Base-by-base conservation (phyloP, 2,329 filamentous ascomycete species). In the Fusarium pilosicola region DNA sequence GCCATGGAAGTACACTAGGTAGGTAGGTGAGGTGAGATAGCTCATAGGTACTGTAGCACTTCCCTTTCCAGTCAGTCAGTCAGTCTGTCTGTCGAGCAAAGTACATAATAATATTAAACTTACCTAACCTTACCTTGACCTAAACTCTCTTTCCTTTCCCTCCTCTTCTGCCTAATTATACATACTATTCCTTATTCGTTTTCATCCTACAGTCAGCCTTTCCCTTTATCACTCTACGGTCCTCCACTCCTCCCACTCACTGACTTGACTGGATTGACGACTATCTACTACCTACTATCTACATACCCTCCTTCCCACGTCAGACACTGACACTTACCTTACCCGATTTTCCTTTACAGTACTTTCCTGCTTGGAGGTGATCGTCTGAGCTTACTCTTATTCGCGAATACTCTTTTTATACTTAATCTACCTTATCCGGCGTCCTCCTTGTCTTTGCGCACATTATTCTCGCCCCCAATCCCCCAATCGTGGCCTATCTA, bases 131-230 rank as follows among this genome's bases (percentile, higher is more conserved):
- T 39, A 58, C 64, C 58, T 69, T 52, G 30, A 55, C 65, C 46
- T 54, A 74, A 74, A 68, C 68, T 61, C 57, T 68, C 69, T 62
- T 74, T 58, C 55, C 48, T 57, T 54, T 48, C 63, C 55, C 71
- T 65, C 49, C 49, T 60, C 55, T 74, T 73, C 59, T 44, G 44
- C 68, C 48, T 67, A 41, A 18, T 48, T 48, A 48, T 55, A 41
- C 51, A 48, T 55, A 41, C 51, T 55, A 55, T 69, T 70, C 52
- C 60, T 59, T 41, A 60, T 45, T 56, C 60, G 49, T 49, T 68
- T 66, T 52, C 49, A 61, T 60, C 58, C 46, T 57, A 61, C 65
- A 61, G 22, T 34, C 41, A 22, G 51, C 32, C 49, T 52, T 60
- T 54, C 41, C 30, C 63, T 71, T 62, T 45, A 46, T 59, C 48